phyloP scores from a whole-genome alignment of 2,329 filamentous ascomycete genomes.

The Rhynchosporium graminicola region DNA sequence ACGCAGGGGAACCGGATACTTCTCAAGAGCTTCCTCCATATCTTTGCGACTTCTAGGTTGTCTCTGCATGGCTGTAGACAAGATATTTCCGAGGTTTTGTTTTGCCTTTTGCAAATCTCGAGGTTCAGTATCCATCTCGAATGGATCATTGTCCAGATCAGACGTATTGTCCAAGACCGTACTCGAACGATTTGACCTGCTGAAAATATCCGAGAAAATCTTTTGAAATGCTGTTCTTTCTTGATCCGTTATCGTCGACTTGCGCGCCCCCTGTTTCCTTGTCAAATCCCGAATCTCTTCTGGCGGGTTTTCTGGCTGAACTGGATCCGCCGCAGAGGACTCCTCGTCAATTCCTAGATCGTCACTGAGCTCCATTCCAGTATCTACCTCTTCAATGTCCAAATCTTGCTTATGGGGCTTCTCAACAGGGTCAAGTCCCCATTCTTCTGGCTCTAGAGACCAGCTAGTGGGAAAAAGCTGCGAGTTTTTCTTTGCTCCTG shows the following conservation, averaged over 20 bases:
- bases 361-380: constrained; percentile 1
- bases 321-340: constrained; percentile 13
- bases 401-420: not conserved
- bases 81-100: constrained; percentile 29
- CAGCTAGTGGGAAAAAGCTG: not conserved
- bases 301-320: constrained; percentile 8
- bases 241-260: constrained; percentile 57
- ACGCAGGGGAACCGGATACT: constrained; percentile 38
- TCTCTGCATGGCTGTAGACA: constrained; percentile 23
- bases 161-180: not conserved
- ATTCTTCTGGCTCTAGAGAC: not conserved
- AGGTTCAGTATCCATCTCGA: not conserved
- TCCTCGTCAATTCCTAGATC: constrained; percentile 24
- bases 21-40: constrained; percentile 30
- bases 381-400: not conserved
- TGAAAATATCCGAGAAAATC: constrained; percentile 61
- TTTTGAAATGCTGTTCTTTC: constrained; percentile 53
- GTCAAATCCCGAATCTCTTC: constrained; percentile 31
- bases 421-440: not conserved
- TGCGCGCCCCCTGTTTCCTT: constrained; percentile 30
- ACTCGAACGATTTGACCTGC: constrained; percentile 30
- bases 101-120: constrained; percentile 22
- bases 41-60: constrained; percentile 20
- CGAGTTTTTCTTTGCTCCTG: not conserved
- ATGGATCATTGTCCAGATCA: not conserved